phyloP scores from a whole-genome alignment of 2,329 filamentous ascomycete genomes.

The Exophiala sideris region DNA sequence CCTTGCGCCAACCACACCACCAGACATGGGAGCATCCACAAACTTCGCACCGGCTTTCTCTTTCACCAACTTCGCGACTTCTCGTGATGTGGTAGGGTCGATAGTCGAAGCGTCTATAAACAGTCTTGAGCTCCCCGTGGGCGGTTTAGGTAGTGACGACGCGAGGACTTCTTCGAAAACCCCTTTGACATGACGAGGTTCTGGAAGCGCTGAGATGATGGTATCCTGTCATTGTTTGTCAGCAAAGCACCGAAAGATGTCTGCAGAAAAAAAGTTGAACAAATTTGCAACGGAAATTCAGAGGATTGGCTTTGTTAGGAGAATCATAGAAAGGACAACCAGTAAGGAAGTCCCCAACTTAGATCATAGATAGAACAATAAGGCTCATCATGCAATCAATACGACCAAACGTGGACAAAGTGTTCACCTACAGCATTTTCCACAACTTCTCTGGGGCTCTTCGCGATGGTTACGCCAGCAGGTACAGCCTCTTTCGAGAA shows the following conservation, averaged over 20 bases:
- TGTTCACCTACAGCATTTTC: slow-evolving; percentile 60
- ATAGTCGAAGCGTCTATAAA: slow-evolving; percentile 98
- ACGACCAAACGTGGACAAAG: not conserved
- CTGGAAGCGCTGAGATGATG: slow-evolving; percentile 83
- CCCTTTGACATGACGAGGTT: slow-evolving; percentile 79
- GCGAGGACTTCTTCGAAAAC: slow-evolving; percentile 76
- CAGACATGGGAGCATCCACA: slow-evolving; percentile 95
- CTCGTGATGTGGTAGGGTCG: slow-evolving; percentile 77
- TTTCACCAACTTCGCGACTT: slow-evolving; percentile 68
- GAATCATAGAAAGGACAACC: slow-evolving; percentile 57
- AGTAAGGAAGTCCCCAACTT: slow-evolving; percentile 63
- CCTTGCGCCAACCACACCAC: slow-evolving; percentile 84
- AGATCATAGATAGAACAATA: slow-evolving; percentile 63
- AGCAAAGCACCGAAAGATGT: not conserved
- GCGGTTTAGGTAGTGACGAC: slow-evolving; percentile 50
- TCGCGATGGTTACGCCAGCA: slow-evolving; percentile 54
- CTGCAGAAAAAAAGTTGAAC: slow-evolving; percentile 14
- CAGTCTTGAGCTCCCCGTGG: slow-evolving; percentile 59
- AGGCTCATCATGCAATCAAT: slow-evolving; percentile 49
- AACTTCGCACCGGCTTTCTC: slow-evolving; percentile 58
- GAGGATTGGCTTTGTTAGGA: slow-evolving; percentile 70
- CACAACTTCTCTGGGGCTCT: slow-evolving; percentile 59
- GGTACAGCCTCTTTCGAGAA: slow-evolving; percentile 56
- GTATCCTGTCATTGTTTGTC: slow-evolving; percentile 59
- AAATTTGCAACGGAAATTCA: slow-evolving; percentile 44